These are phyloP conservation scores for Penicillium janthinellum DNA, from an alignment of 2,329 filamentous ascomycete species.

Conservation along the genomic window DNA sequence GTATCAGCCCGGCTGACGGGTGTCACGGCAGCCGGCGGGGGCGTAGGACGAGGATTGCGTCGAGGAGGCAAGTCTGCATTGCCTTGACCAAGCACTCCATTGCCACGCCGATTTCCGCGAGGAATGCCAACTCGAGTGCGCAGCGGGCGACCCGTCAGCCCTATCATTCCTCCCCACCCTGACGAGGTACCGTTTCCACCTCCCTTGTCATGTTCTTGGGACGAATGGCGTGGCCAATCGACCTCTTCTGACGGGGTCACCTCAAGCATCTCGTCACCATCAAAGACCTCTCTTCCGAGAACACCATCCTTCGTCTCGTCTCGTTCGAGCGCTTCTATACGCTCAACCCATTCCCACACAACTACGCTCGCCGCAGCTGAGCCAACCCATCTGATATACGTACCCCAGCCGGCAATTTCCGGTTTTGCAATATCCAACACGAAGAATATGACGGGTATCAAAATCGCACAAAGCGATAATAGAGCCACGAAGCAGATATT, in stretches of 20 bases:
- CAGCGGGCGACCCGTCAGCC: slow-evolving; percentile 39
- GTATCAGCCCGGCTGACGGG: slow-evolving; percentile 64
- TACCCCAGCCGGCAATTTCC: slow-evolving; percentile 86
- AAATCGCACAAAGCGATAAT: slow-evolving; percentile 76
- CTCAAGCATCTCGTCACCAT: slow-evolving; percentile 90
- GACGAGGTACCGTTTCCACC: slow-evolving; percentile 39
- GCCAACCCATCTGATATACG: slow-evolving; percentile 95
- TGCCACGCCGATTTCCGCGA: slow-evolving; percentile 23
- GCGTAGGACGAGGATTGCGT: slow-evolving; percentile 37
- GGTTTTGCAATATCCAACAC: slow-evolving; percentile 86
- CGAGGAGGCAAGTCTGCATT: slow-evolving; percentile 17
- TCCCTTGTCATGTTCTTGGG: slow-evolving; percentile 43
- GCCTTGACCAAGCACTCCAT: slow-evolving; percentile 6
- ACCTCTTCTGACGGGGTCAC: slow-evolving; percentile 61
- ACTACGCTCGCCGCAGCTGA: slow-evolving; percentile 93
- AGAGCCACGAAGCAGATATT: slow-evolving; percentile 81
- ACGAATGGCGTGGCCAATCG: slow-evolving; percentile 46
- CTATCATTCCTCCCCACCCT: slow-evolving; percentile 44
- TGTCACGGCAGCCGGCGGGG: slow-evolving; percentile 53
- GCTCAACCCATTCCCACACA: slow-evolving; percentile 97
- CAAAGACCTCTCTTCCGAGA: slow-evolving; percentile 84
- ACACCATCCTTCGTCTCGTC: slow-evolving; percentile 95
- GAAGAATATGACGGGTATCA: slow-evolving; percentile 91
- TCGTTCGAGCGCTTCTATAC: slow-evolving; percentile 87
- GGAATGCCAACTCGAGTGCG: slow-evolving; percentile 37